Percentiles rank a stretch among this genome's conserved stretches.
These are phyloP conservation scores for Jacaranda copaia DNA, from an alignment of 257 asterid genomes.

Conservation along the genomic window DNA sequence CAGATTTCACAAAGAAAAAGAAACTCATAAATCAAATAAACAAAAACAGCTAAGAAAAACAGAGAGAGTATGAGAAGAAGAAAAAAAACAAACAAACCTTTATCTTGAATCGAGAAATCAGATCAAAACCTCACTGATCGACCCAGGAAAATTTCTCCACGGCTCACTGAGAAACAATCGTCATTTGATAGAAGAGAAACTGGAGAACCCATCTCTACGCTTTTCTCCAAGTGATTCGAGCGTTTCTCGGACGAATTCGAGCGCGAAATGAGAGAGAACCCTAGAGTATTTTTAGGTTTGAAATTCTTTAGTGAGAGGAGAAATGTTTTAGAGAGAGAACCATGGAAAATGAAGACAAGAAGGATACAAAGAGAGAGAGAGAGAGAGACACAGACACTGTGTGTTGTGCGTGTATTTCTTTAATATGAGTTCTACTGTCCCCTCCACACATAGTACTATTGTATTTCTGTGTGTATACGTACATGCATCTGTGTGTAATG, in stretches of 20 bases:
- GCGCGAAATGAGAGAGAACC: slow-evolving; percentile 35
- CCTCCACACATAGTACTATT: slow-evolving; percentile 29
- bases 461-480: slow-evolving; percentile 27
- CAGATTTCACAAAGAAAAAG: slow-evolving; percentile 6
- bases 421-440: slow-evolving; percentile 37
- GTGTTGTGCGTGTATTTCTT: slow-evolving; percentile 24
- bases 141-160: slow-evolving; percentile 24
- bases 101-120: slow-evolving; percentile 37
- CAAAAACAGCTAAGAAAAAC: slow-evolving; percentile 4
- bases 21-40: slow-evolving; percentile 18
- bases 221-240: slow-evolving; percentile 12
- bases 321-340: slow-evolving; percentile 50
- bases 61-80: not conserved
- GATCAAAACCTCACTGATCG: slow-evolving; percentile 40
- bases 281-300: slow-evolving; percentile 49
- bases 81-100: slow-evolving; percentile 28
- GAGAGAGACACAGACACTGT: slow-evolving; percentile 32
- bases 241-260: slow-evolving; percentile 30
- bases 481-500: slow-evolving; percentile 27
- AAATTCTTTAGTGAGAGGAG: slow-evolving; percentile 40
- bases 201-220: not conserved
- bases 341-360: slow-evolving; percentile 9
- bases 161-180: slow-evolving; percentile 9
- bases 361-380: not conserved
- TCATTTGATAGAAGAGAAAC: slow-evolving; percentile 16